phyloP scores from a whole-genome alignment of 2,329 filamentous ascomycete genomes.

The Trichoderma gracile region DNA sequence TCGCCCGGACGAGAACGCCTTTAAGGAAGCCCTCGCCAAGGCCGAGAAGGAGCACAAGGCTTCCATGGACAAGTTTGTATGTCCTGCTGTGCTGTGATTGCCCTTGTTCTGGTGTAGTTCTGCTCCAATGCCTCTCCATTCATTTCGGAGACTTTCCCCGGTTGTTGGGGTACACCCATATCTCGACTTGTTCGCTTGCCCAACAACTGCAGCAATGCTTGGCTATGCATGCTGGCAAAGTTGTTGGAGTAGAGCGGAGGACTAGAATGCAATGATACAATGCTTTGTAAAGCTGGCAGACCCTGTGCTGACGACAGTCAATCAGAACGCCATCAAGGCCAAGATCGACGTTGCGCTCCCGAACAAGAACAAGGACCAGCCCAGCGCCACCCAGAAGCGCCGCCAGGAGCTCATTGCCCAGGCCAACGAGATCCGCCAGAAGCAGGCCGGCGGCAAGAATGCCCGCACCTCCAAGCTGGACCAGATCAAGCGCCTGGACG shows the following conservation, averaged over 20 bases:
- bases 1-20: conserved; percentile 84
- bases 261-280: neutral
- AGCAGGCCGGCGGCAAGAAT: conserved; percentile 86
- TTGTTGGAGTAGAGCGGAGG: neutral
- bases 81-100: conserved; percentile 30
- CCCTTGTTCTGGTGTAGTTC: neutral
- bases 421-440: conserved; percentile 78
- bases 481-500: conserved; percentile 89
- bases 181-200: neutral
- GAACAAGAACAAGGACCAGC: conserved; percentile 72
- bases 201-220: neutral
- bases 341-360: conserved; percentile 84
- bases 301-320: conserved; percentile 21
- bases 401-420: conserved; percentile 83
- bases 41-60: conserved; percentile 85
- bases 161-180: neutral
- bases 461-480: conserved; percentile 77
- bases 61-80: conserved; percentile 62
- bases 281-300: neutral
- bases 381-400: conserved; percentile 76
- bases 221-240: neutral
- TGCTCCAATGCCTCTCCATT: neutral
- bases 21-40: conserved; percentile 74
- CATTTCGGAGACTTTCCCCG: neutral
- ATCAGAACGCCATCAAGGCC: conserved; percentile 81